Evolutionary conservation across 495 filamentous ascomycete species (phyloP).

Genomic region (Aspergillus saccharolyticus): DNA sequence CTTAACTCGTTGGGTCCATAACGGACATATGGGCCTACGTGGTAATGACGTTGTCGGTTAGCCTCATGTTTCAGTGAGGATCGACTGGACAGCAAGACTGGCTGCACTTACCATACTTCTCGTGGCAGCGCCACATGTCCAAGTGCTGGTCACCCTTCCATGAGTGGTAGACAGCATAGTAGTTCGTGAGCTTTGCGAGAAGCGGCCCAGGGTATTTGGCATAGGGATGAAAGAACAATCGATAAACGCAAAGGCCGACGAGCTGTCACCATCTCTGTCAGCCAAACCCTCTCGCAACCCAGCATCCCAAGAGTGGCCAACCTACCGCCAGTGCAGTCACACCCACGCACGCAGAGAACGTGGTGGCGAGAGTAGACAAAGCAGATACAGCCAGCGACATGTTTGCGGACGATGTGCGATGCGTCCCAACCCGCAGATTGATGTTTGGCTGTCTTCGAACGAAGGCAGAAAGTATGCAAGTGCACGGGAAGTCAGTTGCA

Average conservation of each 20-base stretch:
- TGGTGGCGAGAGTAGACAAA: no score
- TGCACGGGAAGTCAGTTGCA: no score
- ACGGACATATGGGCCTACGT: constrained; percentile 5
- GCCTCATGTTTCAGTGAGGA: constrained; percentile 33
- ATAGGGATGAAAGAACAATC: constrained; percentile 34
- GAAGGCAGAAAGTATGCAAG: no score
- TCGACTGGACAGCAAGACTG: constrained; percentile 9
- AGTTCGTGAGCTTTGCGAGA: constrained; percentile 27
- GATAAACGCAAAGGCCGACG: constrained; percentile 30
- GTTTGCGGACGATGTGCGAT: no score
- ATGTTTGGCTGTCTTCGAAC: no score
- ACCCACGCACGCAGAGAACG: no score
- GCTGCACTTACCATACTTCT: constrained; percentile 42
- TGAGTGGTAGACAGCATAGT: constrained; percentile 28
- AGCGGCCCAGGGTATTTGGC: constrained; percentile 39
- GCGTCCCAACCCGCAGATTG: no score
- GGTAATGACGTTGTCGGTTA: background rate
- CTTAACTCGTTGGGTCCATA: background rate
- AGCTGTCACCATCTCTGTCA: background rate
- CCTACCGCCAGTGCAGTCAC: no score
- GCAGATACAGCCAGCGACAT: no score
- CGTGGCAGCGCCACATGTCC: constrained; percentile 22
- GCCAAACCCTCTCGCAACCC: no score
- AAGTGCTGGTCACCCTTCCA: constrained; percentile 28
- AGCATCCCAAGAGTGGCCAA: no score